Evolutionary conservation across 306 rosid genomes (phyloP).

Genomic region (Casuarina cunninghamiana): DNA sequence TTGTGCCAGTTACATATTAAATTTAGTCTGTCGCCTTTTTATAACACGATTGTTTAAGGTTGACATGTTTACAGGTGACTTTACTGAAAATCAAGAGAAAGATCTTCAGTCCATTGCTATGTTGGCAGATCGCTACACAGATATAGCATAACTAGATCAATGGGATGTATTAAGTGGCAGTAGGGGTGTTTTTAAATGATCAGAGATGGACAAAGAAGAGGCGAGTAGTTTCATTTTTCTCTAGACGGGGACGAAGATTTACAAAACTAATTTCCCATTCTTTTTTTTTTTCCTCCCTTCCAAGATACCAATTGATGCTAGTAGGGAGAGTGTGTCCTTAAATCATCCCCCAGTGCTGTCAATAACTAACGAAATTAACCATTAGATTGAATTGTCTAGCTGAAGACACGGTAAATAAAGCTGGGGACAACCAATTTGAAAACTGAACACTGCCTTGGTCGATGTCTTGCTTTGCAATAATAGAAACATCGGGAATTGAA

Average conservation of each 20-base stretch:
- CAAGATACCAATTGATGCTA: not conserved
- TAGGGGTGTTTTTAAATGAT: not conserved
- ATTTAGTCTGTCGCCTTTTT: not conserved
- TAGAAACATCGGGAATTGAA: not conserved
- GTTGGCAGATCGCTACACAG: not conserved
- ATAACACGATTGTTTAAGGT: not conserved
- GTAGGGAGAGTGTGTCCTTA: not conserved
- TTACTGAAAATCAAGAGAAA: not conserved
- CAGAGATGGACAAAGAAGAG: not conserved
- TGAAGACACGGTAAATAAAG: not conserved
- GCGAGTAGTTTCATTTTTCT: not conserved
- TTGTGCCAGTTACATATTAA: not conserved
- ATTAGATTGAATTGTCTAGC: not conserved
- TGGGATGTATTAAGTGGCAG: not conserved
- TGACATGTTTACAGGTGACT: conserved; percentile 2
- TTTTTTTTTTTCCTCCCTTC: not conserved
- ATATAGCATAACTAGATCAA: not conserved
- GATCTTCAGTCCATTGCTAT: not conserved
- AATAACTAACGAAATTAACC: not conserved
- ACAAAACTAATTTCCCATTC: not conserved
- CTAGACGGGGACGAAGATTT: not conserved
- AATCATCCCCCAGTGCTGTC: not conserved
- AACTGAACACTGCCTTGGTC: not conserved
- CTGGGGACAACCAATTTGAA: not conserved
- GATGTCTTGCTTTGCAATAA: not conserved